Percentiles rank a stretch among this genome's conserved stretches.
Conservation (phyloP, 2,329 filamentous ascomycete species). For the Phaeosphaeria sp. region DNA sequence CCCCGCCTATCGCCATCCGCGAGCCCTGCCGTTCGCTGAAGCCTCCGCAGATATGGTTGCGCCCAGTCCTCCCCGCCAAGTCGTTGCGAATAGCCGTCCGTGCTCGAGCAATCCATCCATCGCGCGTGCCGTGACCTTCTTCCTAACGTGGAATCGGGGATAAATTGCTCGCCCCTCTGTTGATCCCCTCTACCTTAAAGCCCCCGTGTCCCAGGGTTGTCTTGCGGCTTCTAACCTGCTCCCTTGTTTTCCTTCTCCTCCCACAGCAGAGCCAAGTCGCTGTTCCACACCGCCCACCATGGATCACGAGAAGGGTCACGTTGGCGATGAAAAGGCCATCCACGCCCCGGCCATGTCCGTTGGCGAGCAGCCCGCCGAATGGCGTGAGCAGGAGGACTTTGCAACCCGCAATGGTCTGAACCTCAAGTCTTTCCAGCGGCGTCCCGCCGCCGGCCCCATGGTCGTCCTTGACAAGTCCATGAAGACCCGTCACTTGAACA, state of each 20-base stretch:
- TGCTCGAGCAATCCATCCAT: constrained; percentile 11
- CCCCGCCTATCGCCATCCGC: constrained; percentile 21
- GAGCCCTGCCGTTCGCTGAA: constrained; percentile 5
- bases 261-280: not conserved
- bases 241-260: not conserved
- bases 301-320: constrained; percentile 35
- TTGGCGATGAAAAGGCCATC: constrained; percentile 36
- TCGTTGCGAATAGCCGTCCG: constrained; percentile 20
- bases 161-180: constrained; percentile 24
- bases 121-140: constrained; percentile 28
- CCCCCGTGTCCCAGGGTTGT: constrained; percentile 11
- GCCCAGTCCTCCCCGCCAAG: constrained; percentile 24
- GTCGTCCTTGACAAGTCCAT: constrained; percentile 52
- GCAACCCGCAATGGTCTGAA: constrained; percentile 46
- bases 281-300: constrained; percentile 20
- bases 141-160: constrained; percentile 8
- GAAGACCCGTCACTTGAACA: constrained; percentile 65
- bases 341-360: constrained; percentile 9
- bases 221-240: not conserved
- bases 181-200: constrained; percentile 22
- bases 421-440: constrained; percentile 43
- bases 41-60: constrained; percentile 15
- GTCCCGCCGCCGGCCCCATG: constrained; percentile 27
- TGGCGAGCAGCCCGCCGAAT: constrained; percentile 17
- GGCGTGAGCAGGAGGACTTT: constrained; percentile 42